Base-by-base conservation (phyloP, 768 basidiomycete species). In the Chalciporus pseudorubinellus region DNA sequence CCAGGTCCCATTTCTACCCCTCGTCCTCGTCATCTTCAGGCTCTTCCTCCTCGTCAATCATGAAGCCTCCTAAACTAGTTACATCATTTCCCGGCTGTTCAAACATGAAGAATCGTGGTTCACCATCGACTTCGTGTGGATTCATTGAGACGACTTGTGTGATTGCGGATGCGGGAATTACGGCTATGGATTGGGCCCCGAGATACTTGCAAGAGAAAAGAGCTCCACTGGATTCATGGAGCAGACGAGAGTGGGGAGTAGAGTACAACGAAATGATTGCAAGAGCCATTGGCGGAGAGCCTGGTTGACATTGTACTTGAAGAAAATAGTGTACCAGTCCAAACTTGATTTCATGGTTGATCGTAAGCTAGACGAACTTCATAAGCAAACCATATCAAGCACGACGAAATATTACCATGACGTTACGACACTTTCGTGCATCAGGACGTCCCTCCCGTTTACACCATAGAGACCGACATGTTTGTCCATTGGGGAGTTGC, bases 251-350 rank as follows among this genome's bases (percentile, higher is more conserved):
- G 36, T 68, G 52, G 0, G 67, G 65, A 4, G 22, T 36, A 3
- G 62, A 58, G 46, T 56, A 70, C 0, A 63, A 10, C 0, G 63
- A 58, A 2, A 67, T 44, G 11, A 69, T 14, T 10, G 65, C 64
- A 14, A 67, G 46, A n/a, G 43, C n/a, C 33, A 22, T 21, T 10
- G 22, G 40, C 8, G 20, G 40, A 45, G 29, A 18, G 42, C 7
- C 1, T 10, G 9, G n/a, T 22, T 19, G 21, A 43, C 41, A n/a
- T 9, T 34, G 31, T 18, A 51, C 47, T 13, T 48, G 51, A 34
- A 65, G 60, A 51, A 40, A 65, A 44, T 45, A 65, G 26, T 54
- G 53, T 19, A 58, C 56, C 33, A 62, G 57, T 14, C 36, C 63
- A 39, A 61, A 56, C 14, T 26, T 31, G 12, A 41, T 47, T 3